Conservation (phyloP, 768 basidiomycete species). For the Auriculariales sp. region DNA sequence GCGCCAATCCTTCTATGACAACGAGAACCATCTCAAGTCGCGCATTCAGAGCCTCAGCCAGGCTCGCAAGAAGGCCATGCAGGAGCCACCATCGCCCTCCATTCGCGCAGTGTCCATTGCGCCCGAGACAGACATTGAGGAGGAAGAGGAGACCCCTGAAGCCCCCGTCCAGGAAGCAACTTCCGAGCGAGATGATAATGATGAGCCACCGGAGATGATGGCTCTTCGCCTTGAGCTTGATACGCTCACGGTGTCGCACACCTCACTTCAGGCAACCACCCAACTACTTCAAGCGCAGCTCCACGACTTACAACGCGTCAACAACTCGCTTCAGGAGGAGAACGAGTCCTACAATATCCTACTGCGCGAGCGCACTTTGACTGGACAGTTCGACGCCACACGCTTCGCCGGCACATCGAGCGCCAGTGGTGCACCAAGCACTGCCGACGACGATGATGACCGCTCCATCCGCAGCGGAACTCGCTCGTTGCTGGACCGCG, state of each 20-base stretch:
- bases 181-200: conserved; percentile 34
- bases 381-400: conserved; percentile 70
- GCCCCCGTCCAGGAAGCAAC: conserved; percentile 9
- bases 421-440: conserved; percentile 13
- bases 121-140: conserved; percentile 20
- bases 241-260: conserved; percentile 73
- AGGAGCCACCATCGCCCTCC: conserved; percentile 13
- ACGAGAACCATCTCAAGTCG: conserved; percentile 84
- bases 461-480: conserved; percentile 14
- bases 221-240: conserved; percentile 71
- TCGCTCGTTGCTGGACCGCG: conserved; percentile 22
- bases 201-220: conserved; percentile 80
- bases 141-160: conserved; percentile 21
- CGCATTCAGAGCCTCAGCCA: conserved; percentile 72
- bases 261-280: conserved; percentile 70
- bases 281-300: conserved; percentile 76
- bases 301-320: conserved; percentile 75
- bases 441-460: conserved; percentile 16
- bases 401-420: conserved; percentile 38
- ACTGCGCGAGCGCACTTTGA: conserved; percentile 79
- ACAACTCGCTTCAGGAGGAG: conserved; percentile 81
- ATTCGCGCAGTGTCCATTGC: too few species aligned
- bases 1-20: conserved; percentile 84
- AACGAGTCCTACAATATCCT: conserved; percentile 96
- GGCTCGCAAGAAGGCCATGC: conserved; percentile 37